phyloP scores from a whole-genome alignment of 176 grass and related monocot genomes.

The Aechmea fasciata region DNA sequence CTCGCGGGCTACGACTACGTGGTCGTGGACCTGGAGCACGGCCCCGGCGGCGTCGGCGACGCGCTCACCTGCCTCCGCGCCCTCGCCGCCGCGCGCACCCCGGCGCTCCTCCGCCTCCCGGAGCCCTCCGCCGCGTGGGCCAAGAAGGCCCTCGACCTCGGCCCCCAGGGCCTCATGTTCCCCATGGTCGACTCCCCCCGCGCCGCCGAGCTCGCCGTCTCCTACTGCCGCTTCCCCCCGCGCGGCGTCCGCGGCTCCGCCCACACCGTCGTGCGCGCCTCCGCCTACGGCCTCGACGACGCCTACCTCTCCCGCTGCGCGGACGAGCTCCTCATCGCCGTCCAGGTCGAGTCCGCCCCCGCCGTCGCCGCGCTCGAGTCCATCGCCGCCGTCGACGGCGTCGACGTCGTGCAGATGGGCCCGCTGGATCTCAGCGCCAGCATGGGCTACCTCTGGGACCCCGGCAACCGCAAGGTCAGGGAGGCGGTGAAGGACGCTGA shows the following conservation, averaged over 20 bases:
- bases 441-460: slow-evolving; percentile 90
- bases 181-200: slow-evolving; percentile 46
- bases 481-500: slow-evolving; percentile 57
- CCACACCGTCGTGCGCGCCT: slow-evolving; percentile 79
- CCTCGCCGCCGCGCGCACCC: slow-evolving; percentile 60
- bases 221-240: slow-evolving; percentile 62
- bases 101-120: slow-evolving; percentile 60
- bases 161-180: slow-evolving; percentile 79
- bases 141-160: slow-evolving; percentile 91
- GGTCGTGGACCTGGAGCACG: slow-evolving; percentile 90
- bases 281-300: slow-evolving; percentile 80
- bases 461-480: slow-evolving; percentile 80
- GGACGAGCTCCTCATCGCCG: slow-evolving; percentile 76
- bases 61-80: slow-evolving; percentile 74
- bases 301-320: slow-evolving; percentile 73
- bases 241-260: slow-evolving; percentile 78
- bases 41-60: slow-evolving; percentile 63
- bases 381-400: slow-evolving; percentile 73
- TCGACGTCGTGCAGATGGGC: slow-evolving; percentile 79
- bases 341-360: slow-evolving; percentile 59
- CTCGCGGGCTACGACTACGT: slow-evolving; percentile 89
- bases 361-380: slow-evolving; percentile 59
- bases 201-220: slow-evolving; percentile 41
- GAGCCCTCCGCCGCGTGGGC: slow-evolving; percentile 63
- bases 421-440: slow-evolving; percentile 82